Evolutionary conservation across 2,329 filamentous ascomycete species (phyloP), one percentile per base, ranked within the genome.

Genomic region (Camillea tinctor): DNA sequence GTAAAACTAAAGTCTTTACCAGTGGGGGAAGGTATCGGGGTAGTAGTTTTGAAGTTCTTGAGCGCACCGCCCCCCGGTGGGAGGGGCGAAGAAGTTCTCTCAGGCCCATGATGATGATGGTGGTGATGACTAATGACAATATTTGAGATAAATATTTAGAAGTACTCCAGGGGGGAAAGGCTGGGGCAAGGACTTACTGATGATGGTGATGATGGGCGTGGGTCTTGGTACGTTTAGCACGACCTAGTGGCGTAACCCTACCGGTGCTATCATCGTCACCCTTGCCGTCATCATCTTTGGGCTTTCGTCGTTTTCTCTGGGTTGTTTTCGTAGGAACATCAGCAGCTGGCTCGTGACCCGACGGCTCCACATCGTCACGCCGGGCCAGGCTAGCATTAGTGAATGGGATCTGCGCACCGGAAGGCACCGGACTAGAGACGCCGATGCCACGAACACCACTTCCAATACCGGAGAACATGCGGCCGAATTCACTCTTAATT

Each of bases 401-500:
- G 60, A 82, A 86, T 1, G 82, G 79, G 44, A 81, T 67, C 49
- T 77, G 75, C 3, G 75, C 72, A 61, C 79, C 68, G 50, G 76
- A 48, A 1, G 81, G 75, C 2, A 81, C 77, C 1, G 84, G 83
- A 66, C 82, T 85, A 15, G 83, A 80, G 40, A 80, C 76, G 22
- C 79, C 79, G 60, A 84, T 79, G 49, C 75, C 79, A 62, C 76
- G 80, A 30, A 84, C 80, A 62, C 80, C 84, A 66, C 80, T 84
- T 60, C 81, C 93, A 66, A 98, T 92, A n/a, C 94, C 94, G 19
- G 92, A 92, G 76, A 97, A 97, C 83, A 97, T 96, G 63, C 92
- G 88, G 24, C 93, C 93, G 73, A 97, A 93, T 73, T 97, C 94
- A 72, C 88, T 96, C 80, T 97, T 97, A 71, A 97, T 96, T 50